Evolutionary conservation across 2,329 filamentous ascomycete genomes (phyloP), one percentile per base, ranked within the genome.

Genomic region (Talaromyces sp.): DNA sequence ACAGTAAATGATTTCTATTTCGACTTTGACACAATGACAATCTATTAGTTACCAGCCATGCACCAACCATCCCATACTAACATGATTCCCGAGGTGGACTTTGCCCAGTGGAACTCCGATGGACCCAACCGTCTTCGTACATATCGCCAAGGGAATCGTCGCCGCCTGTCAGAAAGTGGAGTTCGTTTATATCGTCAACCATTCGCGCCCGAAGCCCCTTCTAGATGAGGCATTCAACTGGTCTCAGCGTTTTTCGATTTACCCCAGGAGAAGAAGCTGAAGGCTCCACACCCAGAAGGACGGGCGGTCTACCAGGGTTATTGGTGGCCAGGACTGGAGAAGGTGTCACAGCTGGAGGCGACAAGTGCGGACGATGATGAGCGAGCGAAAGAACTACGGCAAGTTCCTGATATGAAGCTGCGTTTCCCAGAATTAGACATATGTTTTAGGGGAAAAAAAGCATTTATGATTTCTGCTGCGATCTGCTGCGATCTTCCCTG

Each of bases 231-330:
- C 77, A 2, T 81, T 82, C 52, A 61, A 64, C 10, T 74, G 75
- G 67, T 72, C 75, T 10, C 74, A 73, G 51, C 63, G 20, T 70
- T 81, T 8, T 81, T 80, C 50, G 70, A 74, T 39, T 65, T 81
- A 8, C 70, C 75, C 0, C 64, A 65, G 13, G 73, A 76, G 39
- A 70, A 76, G 43, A 81, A 81, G 57, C 75, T 78, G 69, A 72
- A 74, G 48, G 79, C 78, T 1, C 77, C 77, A 3, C 78, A 81
- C 64, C 78, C 79, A 3, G 68, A 73, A 9, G 80, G 79, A 8
- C 77, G 75, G 54, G 70, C 67, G 9, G 72, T 81, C 2, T 79
- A 83, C 62, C 74, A 81, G 43, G 81, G 81, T n/a, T 83, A 83
- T 60, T 82, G 79, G 1, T 80, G 78, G 73, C 79, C 79, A 0